Base-by-base conservation (phyloP, 129 eudicot genomes). In the Centaurea solstitialis region DNA sequence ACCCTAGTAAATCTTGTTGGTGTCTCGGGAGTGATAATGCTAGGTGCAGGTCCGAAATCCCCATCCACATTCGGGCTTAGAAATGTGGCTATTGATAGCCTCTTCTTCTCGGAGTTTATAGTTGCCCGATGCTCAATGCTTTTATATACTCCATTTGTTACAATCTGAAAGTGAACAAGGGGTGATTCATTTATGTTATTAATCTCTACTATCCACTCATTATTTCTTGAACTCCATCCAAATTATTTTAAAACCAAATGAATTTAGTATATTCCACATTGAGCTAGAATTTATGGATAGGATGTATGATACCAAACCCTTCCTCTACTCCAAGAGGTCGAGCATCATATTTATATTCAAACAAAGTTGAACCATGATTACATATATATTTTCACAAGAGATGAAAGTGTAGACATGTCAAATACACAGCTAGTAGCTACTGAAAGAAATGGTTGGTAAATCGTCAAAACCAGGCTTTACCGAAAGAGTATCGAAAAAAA, bases 11-110 rank as follows among this genome's bases (percentile, higher is more conserved):
- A 85, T 62, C 2, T 39, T n/a, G 85, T 13, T 7, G 83, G 85
- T 24, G 76, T 57, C 37, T 79, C 24, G 0, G 74, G 75, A 61
- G 87, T 79, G 6, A 77, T 6, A 5, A 88, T 69, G 80, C 81
- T 76, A 13, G 77, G 84, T 20, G 81, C 81, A 0, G 92, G 92
- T 53, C 89, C 92, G 5, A 88, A 20, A 21, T 76, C 86, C 1
- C 53, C 41, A 3, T 78, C 77, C 1, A 77, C 0, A 3, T 75
- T 73, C 1, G 89, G 87, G 43, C 4, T 70, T 4, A 30, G 17
- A 41, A 86, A 86, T 17, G 84, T 81, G 2, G 84, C 89, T 18
- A 86, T 83, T 4, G 92, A 88, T 23, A 82, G 37, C 84, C 91
- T 74, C 67, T 77, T 82, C 41, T 80, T 86, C 45, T 68, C 41